A percentile compares a stretch with the other conserved stretches of the same genome.
Conservation (phyloP, 768 basidiomycete genomes). For the Tylopilus plumbeoviolaceoides region DNA sequence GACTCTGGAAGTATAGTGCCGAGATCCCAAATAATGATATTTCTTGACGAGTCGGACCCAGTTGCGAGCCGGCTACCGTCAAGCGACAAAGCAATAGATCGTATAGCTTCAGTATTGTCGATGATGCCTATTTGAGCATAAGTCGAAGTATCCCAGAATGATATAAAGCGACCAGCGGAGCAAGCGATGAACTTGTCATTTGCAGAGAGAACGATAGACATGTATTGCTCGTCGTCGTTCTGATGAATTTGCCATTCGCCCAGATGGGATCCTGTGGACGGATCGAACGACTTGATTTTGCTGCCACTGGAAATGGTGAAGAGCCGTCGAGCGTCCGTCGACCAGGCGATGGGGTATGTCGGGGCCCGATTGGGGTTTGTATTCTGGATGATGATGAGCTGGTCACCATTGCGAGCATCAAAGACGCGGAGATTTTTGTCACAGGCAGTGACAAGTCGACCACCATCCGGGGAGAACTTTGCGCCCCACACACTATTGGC, state of each 20-base stretch:
- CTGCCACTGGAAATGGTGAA: not conserved
- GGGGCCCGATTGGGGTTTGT: rapidly evolving
- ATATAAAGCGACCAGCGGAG: not conserved
- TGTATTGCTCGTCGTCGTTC: not conserved
- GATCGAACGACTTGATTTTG: not conserved
- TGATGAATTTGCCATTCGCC: not conserved
- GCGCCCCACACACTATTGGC: not conserved
- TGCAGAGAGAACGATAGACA: not conserved
- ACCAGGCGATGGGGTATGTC: not conserved
- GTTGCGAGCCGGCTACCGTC: not conserved
- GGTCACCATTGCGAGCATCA: not conserved
- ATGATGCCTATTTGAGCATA: not conserved
- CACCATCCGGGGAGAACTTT: not conserved
- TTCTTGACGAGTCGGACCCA: not conserved
- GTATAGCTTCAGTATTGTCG: not conserved
- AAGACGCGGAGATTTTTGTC: not conserved
- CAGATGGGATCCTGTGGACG: not conserved
- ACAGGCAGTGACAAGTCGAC: not conserved
- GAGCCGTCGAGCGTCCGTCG: not conserved
- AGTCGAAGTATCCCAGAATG: not conserved
- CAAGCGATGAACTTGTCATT: not conserved
- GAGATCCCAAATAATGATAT: not conserved
- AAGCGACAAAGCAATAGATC: not conserved
- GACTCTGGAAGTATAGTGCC: not conserved
- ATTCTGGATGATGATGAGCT: not conserved